These are phyloP conservation scores for Nicotiana attenuata DNA, from an alignment of 257 asterid genomes.

Conservation along the genomic window DNA sequence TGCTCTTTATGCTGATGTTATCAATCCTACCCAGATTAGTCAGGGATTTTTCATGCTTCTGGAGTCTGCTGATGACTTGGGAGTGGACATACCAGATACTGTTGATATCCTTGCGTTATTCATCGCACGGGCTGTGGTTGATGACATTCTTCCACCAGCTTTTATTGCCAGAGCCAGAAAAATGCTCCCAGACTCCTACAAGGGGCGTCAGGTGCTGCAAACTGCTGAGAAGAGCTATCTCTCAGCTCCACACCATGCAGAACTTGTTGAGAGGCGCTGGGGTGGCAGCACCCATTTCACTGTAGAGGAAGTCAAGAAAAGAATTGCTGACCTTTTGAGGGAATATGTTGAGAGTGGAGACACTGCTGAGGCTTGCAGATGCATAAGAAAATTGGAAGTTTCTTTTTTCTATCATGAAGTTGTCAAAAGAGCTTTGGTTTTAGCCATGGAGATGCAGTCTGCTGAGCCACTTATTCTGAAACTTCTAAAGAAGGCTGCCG, in stretches of 20 bases:
- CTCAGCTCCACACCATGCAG: constrained; percentile 98
- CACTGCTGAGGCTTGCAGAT: constrained; percentile 86
- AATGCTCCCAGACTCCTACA: constrained; percentile 65
- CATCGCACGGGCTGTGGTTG: constrained; percentile 92
- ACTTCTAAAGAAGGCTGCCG: constrained; percentile 81
- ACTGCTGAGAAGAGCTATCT: constrained; percentile 92
- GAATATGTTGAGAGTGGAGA: constrained; percentile 92
- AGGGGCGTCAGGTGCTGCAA: constrained; percentile 72
- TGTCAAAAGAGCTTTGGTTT: constrained; percentile 79
- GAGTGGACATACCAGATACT: constrained; percentile 87
- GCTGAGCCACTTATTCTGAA: constrained; percentile 62
- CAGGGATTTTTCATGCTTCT: constrained; percentile 81
- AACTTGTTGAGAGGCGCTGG: constrained; percentile 93
- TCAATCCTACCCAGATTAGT: constrained; percentile 65
- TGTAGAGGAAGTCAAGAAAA: constrained; percentile 90
- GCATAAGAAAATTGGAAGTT: constrained; percentile 87
- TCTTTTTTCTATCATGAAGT: constrained; percentile 97
- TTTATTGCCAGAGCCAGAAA: constrained; percentile 73
- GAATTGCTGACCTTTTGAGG: constrained; percentile 73
- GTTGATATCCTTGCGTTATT: constrained; percentile 85
- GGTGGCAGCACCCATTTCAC: constrained; percentile 96
- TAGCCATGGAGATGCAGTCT: constrained; percentile 75
- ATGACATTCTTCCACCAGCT: constrained; percentile 92
- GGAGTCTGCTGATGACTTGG: constrained; percentile 91
- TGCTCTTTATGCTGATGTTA: constrained; percentile 79